Evolutionary conservation across 1,139 yeast species (phyloP), one percentile per base, ranked within the genome.

Genomic region (Lodderomyces parapsilosis): DNA sequence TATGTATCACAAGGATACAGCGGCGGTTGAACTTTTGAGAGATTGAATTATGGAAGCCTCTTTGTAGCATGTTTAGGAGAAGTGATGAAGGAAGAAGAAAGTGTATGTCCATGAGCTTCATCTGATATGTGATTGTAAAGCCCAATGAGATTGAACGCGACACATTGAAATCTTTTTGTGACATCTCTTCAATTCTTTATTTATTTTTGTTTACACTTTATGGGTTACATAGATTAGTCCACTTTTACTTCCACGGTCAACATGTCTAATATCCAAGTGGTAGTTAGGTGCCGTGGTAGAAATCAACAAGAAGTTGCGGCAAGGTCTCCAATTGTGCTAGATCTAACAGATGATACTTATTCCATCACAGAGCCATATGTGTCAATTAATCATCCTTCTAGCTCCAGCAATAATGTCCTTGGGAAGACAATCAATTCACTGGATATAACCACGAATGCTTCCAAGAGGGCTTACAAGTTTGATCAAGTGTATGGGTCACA

Each of bases 221-320:
- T n/a, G n/a, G n/a, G n/a, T n/a, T n/a, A n/a, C n/a, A n/a, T n/a
- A n/a, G 9, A n/a, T 10, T 3, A 9, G 14, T 27, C 15, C 27
- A 24, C 10, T 7, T 11, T 11, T 9, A 24, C 5, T 4, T 8
- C 27, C 10, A n/a, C n/a, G 10, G 4, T 17, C n/a, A 25, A n/a
- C 13, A 64, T 67, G 71, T 63, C 72, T 31, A 70, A 86, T 57
- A 86, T 87, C 43, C 85, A 85, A 54, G 97, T 91, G 20, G 87
- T 87, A 2, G 96, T 90, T 20, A 78, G 98, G 52, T 90, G 97
- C 59, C 75, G 98, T 42, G 95, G 88, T 2, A 71, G 98, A 38
- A 88, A 81, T 54, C 72, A 76, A 33, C 77, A 84, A 42, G 97
- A 90, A 56, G 71, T 84, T 8, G 69, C 71, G 24, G 81, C 86